phyloP scores from a whole-genome alignment of 2,329 filamentous ascomycete genomes.

The Beauveria bassiana region DNA sequence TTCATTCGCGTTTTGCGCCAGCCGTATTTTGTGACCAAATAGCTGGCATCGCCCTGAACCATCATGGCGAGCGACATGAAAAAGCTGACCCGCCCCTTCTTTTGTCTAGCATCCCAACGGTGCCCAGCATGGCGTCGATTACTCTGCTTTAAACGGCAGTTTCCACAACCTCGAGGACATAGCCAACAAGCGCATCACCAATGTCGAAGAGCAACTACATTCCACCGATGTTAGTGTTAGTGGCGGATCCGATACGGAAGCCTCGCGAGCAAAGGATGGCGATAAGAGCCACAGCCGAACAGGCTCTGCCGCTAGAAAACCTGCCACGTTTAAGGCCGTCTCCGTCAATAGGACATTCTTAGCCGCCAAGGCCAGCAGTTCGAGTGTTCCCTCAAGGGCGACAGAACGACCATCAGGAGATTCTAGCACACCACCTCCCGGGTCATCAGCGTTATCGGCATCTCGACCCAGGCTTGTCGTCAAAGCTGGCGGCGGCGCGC shows the following conservation, averaged over 20 bases:
- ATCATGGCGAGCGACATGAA: not conserved
- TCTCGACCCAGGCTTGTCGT: slow-evolving; percentile 67
- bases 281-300: slow-evolving; percentile 52
- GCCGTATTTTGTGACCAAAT: slow-evolving; percentile 3
- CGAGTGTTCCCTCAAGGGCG: slow-evolving; percentile 38
- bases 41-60: not conserved
- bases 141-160: slow-evolving; percentile 41
- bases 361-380: slow-evolving; percentile 54
- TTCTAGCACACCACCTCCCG: slow-evolving; percentile 38
- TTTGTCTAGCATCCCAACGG: slow-evolving; percentile 23
- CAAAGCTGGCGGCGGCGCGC: slow-evolving; percentile 58
- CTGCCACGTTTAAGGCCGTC: slow-evolving; percentile 72
- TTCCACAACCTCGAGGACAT: slow-evolving; percentile 39
- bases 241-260: slow-evolving; percentile 70
- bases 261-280: slow-evolving; percentile 52
- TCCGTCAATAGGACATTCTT: slow-evolving; percentile 81
- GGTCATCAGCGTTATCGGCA: slow-evolving; percentile 39
- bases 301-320: slow-evolving; percentile 61
- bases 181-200: slow-evolving; percentile 50
- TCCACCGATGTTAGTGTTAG: slow-evolving; percentile 62
- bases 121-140: slow-evolving; percentile 40
- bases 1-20: slow-evolving; percentile 4
- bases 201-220: slow-evolving; percentile 50
- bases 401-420: slow-evolving; percentile 42
- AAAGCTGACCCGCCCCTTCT: not conserved